These are phyloP conservation scores for Yamadazyma dushanensis DNA, from an alignment of 1,139 yeast genomes.

Conservation along the genomic window DNA sequence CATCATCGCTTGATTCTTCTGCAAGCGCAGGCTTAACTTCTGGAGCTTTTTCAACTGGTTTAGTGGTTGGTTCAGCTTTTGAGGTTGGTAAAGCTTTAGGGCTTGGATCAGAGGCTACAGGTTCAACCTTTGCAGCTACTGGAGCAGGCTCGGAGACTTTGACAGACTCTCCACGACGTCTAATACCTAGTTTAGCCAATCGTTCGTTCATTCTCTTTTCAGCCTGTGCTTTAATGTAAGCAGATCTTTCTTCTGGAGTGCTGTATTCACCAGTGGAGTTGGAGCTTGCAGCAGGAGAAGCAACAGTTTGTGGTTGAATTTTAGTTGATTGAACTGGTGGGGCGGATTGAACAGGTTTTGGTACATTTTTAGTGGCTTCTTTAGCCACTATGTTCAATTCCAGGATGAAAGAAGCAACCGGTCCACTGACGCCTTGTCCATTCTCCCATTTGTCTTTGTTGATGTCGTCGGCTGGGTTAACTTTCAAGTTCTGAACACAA, in stretches of 20 bases:
- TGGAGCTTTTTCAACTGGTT: constrained; percentile 6
- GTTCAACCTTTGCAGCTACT: constrained; percentile 2
- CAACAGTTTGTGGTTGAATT: too few species aligned
- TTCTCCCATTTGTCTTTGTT: constrained; percentile 80
- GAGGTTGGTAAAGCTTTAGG: background rate
- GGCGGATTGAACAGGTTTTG: background rate
- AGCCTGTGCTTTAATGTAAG: constrained; percentile 87
- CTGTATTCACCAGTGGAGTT: constrained; percentile 23
- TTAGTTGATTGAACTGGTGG: constrained; percentile 5
- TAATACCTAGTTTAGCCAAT: constrained; percentile 80
- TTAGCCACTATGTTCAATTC: constrained; percentile 36
- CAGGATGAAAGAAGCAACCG: constrained; percentile 64
- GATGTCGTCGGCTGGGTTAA: constrained; percentile 46
- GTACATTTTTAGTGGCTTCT: too few species aligned
- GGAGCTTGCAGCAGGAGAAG: constrained; percentile 10
- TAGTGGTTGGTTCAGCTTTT: constrained; percentile 6
- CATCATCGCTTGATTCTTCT: constrained; percentile 25
- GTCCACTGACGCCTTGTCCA: constrained; percentile 70
- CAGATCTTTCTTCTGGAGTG: constrained; percentile 69
- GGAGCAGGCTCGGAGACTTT: constrained; percentile 1
- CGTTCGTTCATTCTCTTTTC: constrained; percentile 87
- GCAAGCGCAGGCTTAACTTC: constrained; percentile 1
- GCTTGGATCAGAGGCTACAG: constrained; percentile 1
- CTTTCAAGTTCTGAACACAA: constrained; percentile 46
- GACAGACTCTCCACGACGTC: constrained; percentile 32